Evolutionary conservation across 1,139 yeast genomes (phyloP).

Genomic region (Yamadazyma dendronema): DNA sequence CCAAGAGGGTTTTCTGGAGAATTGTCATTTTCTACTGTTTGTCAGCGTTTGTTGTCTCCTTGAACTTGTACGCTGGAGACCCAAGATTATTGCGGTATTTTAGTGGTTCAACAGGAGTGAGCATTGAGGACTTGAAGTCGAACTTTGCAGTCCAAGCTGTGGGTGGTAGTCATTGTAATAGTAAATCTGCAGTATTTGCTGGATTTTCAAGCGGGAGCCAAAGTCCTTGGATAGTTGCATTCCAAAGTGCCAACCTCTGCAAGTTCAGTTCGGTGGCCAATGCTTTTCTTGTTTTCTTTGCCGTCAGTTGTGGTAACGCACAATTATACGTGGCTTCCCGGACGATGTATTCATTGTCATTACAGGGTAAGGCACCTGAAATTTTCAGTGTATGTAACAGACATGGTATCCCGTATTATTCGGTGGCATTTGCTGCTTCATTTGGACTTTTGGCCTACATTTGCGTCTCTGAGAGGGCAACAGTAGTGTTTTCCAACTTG

Average conservation of each 20-base stretch:
- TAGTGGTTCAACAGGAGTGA: slow-evolving; percentile 34
- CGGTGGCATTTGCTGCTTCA: slow-evolving; percentile 61
- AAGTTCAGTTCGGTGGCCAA: slow-evolving; percentile 59
- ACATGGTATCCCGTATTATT: slow-evolving; percentile 69
- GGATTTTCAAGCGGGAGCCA: slow-evolving; percentile 61
- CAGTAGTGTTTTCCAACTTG: slow-evolving; percentile 64
- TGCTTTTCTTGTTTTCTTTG: slow-evolving; percentile 69
- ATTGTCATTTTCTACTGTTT: slow-evolving; percentile 65
- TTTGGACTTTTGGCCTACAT: slow-evolving; percentile 63
- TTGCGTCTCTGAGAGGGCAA: slow-evolving; percentile 57
- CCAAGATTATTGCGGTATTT: slow-evolving; percentile 61
- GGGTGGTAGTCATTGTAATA: slow-evolving; percentile 40
- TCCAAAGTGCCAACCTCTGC: slow-evolving; percentile 69
- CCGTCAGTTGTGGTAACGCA: slow-evolving; percentile 74
- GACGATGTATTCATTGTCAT: slow-evolving; percentile 71
- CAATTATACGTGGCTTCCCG: slow-evolving; percentile 78
- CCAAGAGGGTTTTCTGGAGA: slow-evolving; percentile 72
- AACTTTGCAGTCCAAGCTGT: slow-evolving; percentile 37
- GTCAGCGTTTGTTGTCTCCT: slow-evolving; percentile 68
- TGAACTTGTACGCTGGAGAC: slow-evolving; percentile 74
- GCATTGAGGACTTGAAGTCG: slow-evolving; percentile 19
- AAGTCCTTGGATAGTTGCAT: slow-evolving; percentile 79
- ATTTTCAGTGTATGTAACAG: slow-evolving; percentile 59
- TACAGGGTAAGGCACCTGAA: slow-evolving; percentile 67
- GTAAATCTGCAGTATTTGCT: slow-evolving; percentile 36